phyloP scores from a whole-genome alignment of 2,329 filamentous ascomycete genomes.

The Colletotrichum incanum region DNA sequence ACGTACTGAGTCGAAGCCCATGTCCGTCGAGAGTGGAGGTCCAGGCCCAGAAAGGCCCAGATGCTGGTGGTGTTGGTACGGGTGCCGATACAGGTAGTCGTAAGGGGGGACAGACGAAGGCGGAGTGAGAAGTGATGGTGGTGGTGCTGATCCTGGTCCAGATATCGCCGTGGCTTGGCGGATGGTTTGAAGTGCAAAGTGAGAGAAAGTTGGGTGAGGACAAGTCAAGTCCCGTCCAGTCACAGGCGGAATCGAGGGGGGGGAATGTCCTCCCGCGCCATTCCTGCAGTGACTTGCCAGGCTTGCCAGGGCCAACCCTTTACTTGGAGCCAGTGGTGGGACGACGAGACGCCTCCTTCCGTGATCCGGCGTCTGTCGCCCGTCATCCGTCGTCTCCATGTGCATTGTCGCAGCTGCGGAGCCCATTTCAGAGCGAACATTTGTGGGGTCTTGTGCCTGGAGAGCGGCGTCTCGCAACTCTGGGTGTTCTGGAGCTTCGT shows the following conservation, averaged over 20 bases:
- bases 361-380: slow-evolving; percentile 15
- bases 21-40: background rate
- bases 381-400: slow-evolving; percentile 26
- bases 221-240: background rate
- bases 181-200: slow-evolving; percentile 2
- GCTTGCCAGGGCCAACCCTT: slow-evolving; percentile 13
- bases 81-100: background rate
- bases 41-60: background rate
- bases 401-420: slow-evolving; percentile 5
- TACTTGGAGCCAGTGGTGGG: slow-evolving; percentile 28
- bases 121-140: background rate
- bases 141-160: background rate
- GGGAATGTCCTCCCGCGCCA: slow-evolving; percentile 27
- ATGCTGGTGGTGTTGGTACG: background rate
- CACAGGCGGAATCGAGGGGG: background rate
- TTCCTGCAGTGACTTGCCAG: slow-evolving; percentile 22
- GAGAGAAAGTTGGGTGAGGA: background rate
- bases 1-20: background rate
- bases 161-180: slow-evolving; percentile 1
- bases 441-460: background rate
- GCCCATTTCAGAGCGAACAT: background rate
- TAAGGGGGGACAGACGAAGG: background rate
- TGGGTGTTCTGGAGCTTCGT: background rate
- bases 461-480: background rate
- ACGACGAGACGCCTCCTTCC: slow-evolving; percentile 38